Evolutionary conservation across 2,329 filamentous ascomycete species (phyloP).

Genomic region (Taxawa tesnikishii): DNA sequence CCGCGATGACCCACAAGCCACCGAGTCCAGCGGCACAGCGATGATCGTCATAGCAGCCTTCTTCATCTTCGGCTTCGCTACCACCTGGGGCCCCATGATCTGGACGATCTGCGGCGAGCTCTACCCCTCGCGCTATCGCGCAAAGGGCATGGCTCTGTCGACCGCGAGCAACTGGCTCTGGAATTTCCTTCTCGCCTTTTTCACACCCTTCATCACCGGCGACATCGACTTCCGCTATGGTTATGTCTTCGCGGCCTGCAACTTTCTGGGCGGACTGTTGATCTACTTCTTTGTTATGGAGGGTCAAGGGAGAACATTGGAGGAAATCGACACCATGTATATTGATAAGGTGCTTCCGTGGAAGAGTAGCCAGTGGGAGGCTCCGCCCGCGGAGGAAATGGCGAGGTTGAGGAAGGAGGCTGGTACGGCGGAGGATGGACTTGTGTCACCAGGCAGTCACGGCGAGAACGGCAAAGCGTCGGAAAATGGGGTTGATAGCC

Average conservation of each 20-base stretch:
- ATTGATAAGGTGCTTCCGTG: constrained; percentile 20
- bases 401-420: too few species aligned
- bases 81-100: constrained; percentile 56
- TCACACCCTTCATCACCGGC: constrained; percentile 24
- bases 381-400: constrained; percentile 15
- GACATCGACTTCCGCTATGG: constrained; percentile 27
- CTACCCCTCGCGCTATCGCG: constrained; percentile 46
- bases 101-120: constrained; percentile 59
- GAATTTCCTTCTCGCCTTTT: constrained; percentile 24
- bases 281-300: constrained; percentile 28
- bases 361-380: constrained; percentile 20
- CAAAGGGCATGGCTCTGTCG: constrained; percentile 43
- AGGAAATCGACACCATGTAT: constrained; percentile 30
- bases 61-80: constrained; percentile 47
- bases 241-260: constrained; percentile 25
- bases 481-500: too few species aligned
- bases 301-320: constrained; percentile 22
- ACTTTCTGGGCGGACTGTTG: constrained; percentile 18
- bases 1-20: constrained; percentile 18
- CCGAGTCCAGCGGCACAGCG: constrained; percentile 39
- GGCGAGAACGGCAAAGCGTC: too few species aligned
- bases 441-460: too few species aligned
- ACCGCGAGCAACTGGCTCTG: constrained; percentile 51
- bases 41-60: constrained; percentile 59
- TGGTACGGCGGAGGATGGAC: too few species aligned